Conservation (phyloP, 2,329 filamentous ascomycete genomes). For the Venturiaceae sp. region DNA sequence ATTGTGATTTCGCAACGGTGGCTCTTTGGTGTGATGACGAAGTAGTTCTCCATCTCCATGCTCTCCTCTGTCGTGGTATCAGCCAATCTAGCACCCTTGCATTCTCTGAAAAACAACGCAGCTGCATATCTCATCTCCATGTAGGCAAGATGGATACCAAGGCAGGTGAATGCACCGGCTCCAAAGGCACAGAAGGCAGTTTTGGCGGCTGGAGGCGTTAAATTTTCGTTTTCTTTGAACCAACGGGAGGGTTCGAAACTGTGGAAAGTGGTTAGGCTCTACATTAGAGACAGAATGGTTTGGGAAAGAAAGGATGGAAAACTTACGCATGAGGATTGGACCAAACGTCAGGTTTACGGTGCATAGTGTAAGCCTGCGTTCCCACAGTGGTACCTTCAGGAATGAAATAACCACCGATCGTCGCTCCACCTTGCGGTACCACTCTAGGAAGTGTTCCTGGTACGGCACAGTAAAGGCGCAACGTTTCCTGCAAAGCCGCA, state of each 20-base stretch:
- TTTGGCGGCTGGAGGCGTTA: slow-evolving; percentile 23
- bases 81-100: slow-evolving; percentile 3
- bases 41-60: slow-evolving; percentile 8
- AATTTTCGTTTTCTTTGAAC: slow-evolving; percentile 15
- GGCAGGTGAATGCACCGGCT: slow-evolving; percentile 57
- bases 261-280: background rate
- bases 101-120: slow-evolving; percentile 42
- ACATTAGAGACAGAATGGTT: background rate
- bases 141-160: slow-evolving; percentile 58
- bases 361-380: slow-evolving; percentile 7
- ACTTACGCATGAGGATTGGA: background rate
- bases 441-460: slow-evolving; percentile 53
- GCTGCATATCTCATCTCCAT: slow-evolving; percentile 46
- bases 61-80: slow-evolving; percentile 4
- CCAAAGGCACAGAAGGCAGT: slow-evolving; percentile 61
- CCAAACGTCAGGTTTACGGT: background rate
- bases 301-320: background rate
- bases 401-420: slow-evolving; percentile 1
- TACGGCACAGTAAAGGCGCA: slow-evolving; percentile 52
- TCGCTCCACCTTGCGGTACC: slow-evolving; percentile 21
- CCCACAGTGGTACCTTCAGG: slow-evolving; percentile 6
- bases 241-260: slow-evolving; percentile 25
- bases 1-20: slow-evolving; percentile 4
- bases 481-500: slow-evolving; percentile 50
- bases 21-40: slow-evolving; percentile 7